These are phyloP conservation scores for Wickerhamomyces tratensis DNA, from an alignment of 805 yeast genomes.

Conservation along the genomic window DNA sequence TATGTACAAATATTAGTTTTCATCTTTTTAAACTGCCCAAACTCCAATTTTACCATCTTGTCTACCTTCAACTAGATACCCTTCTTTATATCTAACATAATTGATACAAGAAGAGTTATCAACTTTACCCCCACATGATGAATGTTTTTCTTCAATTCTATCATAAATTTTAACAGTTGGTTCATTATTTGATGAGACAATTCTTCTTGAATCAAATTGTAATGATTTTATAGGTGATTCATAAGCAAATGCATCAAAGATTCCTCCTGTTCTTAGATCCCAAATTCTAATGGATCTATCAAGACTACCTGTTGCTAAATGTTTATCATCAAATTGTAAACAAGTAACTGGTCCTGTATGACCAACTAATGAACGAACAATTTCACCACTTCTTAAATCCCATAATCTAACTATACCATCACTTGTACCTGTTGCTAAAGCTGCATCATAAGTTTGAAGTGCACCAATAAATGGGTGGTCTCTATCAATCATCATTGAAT, in stretches of 20 bases:
- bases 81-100: slow-evolving; percentile 44
- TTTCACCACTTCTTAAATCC: slow-evolving; percentile 67
- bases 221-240: slow-evolving; percentile 44
- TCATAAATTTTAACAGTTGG: slow-evolving; percentile 47
- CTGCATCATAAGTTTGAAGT: slow-evolving; percentile 64
- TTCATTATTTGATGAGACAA: slow-evolving; percentile 44
- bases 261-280: slow-evolving; percentile 64
- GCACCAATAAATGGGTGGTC: slow-evolving; percentile 46
- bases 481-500: slow-evolving; percentile 5
- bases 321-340: slow-evolving; percentile 58
- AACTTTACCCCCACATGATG: slow-evolving; percentile 38
- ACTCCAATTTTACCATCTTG: slow-evolving; percentile 48
- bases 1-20: too few species aligned
- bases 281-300: slow-evolving; percentile 61
- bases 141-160: slow-evolving; percentile 40
- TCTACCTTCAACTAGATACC: slow-evolving; percentile 60
- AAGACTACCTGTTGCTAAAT: slow-evolving; percentile 51
- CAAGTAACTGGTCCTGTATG: slow-evolving; percentile 64
- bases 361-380: slow-evolving; percentile 50
- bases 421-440: slow-evolving; percentile 68
- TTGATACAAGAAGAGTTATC: slow-evolving; percentile 23
- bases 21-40: slow-evolving; percentile 40
- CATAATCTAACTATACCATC: slow-evolving; percentile 70
- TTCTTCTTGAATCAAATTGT: slow-evolving; percentile 48
- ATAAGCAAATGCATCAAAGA: slow-evolving; percentile 52